Conservation (phyloP, 176 grass and related monocot species). For the Pontederia paniculata region DNA sequence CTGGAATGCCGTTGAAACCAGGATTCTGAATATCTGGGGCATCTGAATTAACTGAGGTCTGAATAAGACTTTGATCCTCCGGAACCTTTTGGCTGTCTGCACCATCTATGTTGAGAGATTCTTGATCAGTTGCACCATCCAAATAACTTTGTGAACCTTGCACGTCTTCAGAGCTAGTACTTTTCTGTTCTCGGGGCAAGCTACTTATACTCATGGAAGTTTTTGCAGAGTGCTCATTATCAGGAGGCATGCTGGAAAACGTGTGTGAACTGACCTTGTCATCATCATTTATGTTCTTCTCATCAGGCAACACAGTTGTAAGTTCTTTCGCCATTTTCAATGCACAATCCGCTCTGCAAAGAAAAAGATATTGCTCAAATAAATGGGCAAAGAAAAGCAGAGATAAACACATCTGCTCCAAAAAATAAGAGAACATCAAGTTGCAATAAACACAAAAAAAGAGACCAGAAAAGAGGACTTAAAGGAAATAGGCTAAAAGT, state of each 20-base stretch:
- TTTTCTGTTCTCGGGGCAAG: constrained; percentile 82
- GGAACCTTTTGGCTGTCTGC: constrained; percentile 32
- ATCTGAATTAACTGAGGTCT: constrained; percentile 4
- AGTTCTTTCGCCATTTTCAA: constrained; percentile 92
- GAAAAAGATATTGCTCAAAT: constrained; percentile 24
- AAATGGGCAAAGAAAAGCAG: background rate
- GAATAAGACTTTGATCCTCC: constrained; percentile 28
- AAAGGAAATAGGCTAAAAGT: constrained; percentile 10
- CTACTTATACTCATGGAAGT: constrained; percentile 55
- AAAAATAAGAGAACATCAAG: background rate
- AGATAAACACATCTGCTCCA: background rate
- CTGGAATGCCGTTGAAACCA: constrained; percentile 41
- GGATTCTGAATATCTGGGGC: constrained; percentile 1
- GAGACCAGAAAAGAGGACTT: background rate
- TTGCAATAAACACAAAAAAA: background rate
- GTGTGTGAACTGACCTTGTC: constrained; percentile 46
- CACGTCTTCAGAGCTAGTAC: constrained; percentile 69
- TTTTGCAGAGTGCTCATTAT: constrained; percentile 72
- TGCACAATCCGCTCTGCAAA: constrained; percentile 80
- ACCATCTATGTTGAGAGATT: constrained; percentile 42
- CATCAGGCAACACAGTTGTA: constrained; percentile 43
- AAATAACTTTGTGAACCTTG: constrained; percentile 24
- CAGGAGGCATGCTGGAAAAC: constrained; percentile 59
- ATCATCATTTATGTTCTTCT: constrained; percentile 61
- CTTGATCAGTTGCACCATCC: constrained; percentile 27